Evolutionary conservation across 768 basidiomycete genomes (phyloP).

Genomic region (Psilocybe tampanensis): DNA sequence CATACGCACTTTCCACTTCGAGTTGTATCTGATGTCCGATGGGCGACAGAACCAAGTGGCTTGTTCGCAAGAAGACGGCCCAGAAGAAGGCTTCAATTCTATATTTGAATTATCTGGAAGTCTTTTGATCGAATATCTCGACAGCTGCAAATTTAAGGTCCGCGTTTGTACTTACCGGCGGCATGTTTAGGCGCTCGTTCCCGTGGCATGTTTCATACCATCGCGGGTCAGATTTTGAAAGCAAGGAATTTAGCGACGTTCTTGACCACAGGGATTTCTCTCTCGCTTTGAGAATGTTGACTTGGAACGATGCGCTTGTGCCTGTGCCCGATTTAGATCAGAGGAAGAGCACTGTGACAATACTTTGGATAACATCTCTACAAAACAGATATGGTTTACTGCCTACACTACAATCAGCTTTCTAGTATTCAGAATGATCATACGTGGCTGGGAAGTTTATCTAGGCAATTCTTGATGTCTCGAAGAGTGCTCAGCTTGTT

Average conservation of each 20-base stretch:
- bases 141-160: neutral
- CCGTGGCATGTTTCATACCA: neutral
- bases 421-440: neutral
- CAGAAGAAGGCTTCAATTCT: neutral
- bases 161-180: neutral
- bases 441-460: conserved; percentile 24
- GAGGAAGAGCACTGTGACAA: too few relatives aligned
- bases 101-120: neutral
- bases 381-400: too few relatives aligned
- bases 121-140: neutral
- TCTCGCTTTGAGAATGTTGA: too few relatives aligned
- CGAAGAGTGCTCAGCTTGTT: conserved; percentile 35
- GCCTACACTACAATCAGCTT: neutral
- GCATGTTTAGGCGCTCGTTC: neutral
- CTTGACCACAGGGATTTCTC: too few relatives aligned
- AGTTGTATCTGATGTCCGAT: too few relatives aligned
- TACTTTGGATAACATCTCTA: too few relatives aligned
- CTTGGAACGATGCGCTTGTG: too few relatives aligned
- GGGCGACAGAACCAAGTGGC: neutral
- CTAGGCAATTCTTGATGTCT: conserved; percentile 33
- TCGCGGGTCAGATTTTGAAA: neutral
- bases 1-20: too few relatives aligned
- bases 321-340: too few relatives aligned
- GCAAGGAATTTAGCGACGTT: too few relatives aligned
- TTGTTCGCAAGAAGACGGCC: neutral